A percentile compares a stretch with the other conserved stretches of the same genome.
Evolutionary conservation across 441 rosid species (phyloP).

Genomic region (Populus hybrid): DNA sequence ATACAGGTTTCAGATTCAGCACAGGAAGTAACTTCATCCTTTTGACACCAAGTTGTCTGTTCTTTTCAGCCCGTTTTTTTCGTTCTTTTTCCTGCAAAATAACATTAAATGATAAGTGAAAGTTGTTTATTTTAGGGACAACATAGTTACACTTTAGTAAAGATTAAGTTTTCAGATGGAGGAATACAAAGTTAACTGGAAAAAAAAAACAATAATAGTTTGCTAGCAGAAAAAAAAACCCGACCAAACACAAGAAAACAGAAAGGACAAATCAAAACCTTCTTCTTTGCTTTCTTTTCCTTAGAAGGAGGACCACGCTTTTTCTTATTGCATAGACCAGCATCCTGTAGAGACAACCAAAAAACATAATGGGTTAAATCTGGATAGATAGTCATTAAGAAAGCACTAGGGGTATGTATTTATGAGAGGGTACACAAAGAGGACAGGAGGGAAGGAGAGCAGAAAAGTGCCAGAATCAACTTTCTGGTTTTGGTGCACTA

Average conservation of each 20-base stretch:
- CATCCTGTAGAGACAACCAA: slow-evolving; percentile 35
- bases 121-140: slow-evolving; percentile 5
- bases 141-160: not conserved
- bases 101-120: slow-evolving; percentile 9
- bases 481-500: not conserved
- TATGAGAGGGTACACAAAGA: not conserved
- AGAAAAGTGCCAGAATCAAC: not conserved
- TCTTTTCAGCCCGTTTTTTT: slow-evolving; percentile 69
- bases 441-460: not conserved
- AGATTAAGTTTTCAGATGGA: not conserved
- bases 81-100: slow-evolving; percentile 55
- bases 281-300: slow-evolving; percentile 62
- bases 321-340: slow-evolving; percentile 34
- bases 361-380: slow-evolving; percentile 15
- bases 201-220: not conserved
- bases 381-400: not conserved
- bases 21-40: slow-evolving; percentile 68
- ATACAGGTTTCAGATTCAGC: slow-evolving; percentile 51
- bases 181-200: not conserved
- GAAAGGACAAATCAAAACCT: slow-evolving; percentile 33
- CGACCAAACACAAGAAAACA: slow-evolving; percentile 1
- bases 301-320: slow-evolving; percentile 45
- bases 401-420: not conserved
- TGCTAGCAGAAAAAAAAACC: not conserved
- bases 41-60: slow-evolving; percentile 69